These are phyloP conservation scores for Pythium sp. DNA, from an alignment of 352 stramenopile species.

Conservation along the genomic window DNA sequence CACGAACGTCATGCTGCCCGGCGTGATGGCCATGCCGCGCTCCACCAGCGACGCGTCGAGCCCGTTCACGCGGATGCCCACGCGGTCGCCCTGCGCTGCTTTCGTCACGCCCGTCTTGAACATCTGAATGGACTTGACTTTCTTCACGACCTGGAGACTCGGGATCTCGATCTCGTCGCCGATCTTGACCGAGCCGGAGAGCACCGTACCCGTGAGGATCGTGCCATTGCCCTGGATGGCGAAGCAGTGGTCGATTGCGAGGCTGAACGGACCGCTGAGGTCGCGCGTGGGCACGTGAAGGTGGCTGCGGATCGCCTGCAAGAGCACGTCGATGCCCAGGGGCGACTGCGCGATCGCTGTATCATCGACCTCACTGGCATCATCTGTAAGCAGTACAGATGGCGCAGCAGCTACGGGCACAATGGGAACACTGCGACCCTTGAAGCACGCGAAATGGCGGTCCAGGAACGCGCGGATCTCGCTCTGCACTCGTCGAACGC, in stretches of 20 bases:
- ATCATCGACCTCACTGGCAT: constrained; percentile 10
- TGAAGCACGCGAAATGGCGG: constrained; percentile 19
- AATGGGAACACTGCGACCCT: constrained; percentile 52
- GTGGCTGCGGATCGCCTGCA: constrained; percentile 30
- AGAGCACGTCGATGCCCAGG: constrained; percentile 76
- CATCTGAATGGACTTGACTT: constrained; percentile 98
- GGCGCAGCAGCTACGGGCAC: constrained; percentile 75
- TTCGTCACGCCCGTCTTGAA: constrained; percentile 90
- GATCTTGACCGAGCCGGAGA: constrained; percentile 83
- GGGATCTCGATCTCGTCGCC: constrained; percentile 95
- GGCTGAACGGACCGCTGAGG: constrained; percentile 76
- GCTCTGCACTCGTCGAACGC: constrained; percentile 60
- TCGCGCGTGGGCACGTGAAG: constrained; percentile 46
- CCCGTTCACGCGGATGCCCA: constrained; percentile 92
- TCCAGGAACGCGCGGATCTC: constrained; percentile 55
- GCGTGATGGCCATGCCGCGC: constrained; percentile 53
- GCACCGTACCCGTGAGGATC: constrained; percentile 94
- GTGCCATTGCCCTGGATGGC: constrained; percentile 96
- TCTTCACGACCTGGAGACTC: constrained; percentile 76
- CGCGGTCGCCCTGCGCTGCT: constrained; percentile 92
- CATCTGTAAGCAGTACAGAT: not conserved
- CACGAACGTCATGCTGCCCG: constrained; percentile 46
- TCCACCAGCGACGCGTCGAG: constrained; percentile 63
- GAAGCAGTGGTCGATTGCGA: constrained; percentile 98
- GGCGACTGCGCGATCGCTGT: not conserved